Base-by-base conservation (phyloP, 805 yeast genomes). In the Nakazawaea molendinolei region DNA sequence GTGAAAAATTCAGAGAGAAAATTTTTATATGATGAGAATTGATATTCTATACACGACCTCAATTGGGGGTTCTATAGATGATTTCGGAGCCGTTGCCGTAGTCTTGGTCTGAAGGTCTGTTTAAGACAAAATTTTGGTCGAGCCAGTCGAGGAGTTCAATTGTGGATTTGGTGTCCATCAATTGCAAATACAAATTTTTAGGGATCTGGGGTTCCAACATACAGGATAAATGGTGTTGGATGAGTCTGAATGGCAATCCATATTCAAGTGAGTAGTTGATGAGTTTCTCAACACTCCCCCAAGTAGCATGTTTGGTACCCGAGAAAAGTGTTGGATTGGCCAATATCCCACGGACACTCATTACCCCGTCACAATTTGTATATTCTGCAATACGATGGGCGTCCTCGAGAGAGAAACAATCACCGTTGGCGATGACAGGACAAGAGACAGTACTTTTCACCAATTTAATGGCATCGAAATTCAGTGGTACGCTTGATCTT, bases 401-500 rank as follows among this genome's bases (percentile, higher is more conserved):
- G 52, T 86, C 95, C 13, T 65, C 61, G 17, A 76, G 58, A 0
- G 71, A 52, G 50, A 82, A 82, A 50, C 95, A 89, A 57, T 92
- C 97, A n/a, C 98, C 98, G 51, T 92, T 92, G 2, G 97, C 96
- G n/a, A 92, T 81, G 1, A 92, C 87, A 0, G 97, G 97, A 1
- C 81, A 76, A 3, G 46, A 51, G 4, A 72, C 74, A n/a, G 64
- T 58, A 15, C 70, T 69, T 41, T 76, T 74, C 12, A 92, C 69
- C 8, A 60, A 56, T 48, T 71, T 75, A 27, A 92, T 89, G 12
- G 95, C 95, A 18, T 83, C 92, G 28, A 80, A 69, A 55, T 89
- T 74, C 3, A 82, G 94, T 1, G 96, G 92, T 22, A 72, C 71
- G 1, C 94, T 79, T 3, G 95, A 83, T 43, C 98, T 65, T 3